phyloP scores from a whole-genome alignment of 257 asterid genomes.

The Solanum clarkiae region DNA sequence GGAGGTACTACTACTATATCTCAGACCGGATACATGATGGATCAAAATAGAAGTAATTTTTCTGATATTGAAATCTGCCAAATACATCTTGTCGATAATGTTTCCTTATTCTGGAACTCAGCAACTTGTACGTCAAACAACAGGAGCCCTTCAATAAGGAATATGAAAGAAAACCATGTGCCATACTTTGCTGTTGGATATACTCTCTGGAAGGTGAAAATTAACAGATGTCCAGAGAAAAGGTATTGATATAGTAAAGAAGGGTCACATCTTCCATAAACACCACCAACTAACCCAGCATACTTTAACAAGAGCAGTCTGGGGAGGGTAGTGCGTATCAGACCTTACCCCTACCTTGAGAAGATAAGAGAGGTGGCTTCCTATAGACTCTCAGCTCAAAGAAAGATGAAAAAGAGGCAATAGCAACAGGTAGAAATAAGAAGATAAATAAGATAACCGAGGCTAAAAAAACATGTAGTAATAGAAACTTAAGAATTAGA shows the following conservation, averaged over 20 bases:
- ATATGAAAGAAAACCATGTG: background rate
- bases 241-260: background rate
- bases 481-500: background rate
- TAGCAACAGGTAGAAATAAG: background rate
- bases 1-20: background rate
- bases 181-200: background rate
- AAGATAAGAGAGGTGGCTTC: background rate
- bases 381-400: background rate
- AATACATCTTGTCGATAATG: background rate
- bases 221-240: background rate
- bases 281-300: background rate
- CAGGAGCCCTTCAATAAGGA: background rate
- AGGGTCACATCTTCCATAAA: background rate
- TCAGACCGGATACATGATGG: background rate
- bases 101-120: background rate
- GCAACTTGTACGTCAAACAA: background rate
- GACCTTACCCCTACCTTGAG: background rate
- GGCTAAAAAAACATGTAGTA: background rate
- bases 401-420: background rate
- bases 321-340: background rate
- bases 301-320: background rate
- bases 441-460: background rate
- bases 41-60: background rate
- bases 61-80: background rate
- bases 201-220: background rate